Base-by-base conservation (phyloP, 805 yeast genomes). In the Debaryomyces maramus region DNA sequence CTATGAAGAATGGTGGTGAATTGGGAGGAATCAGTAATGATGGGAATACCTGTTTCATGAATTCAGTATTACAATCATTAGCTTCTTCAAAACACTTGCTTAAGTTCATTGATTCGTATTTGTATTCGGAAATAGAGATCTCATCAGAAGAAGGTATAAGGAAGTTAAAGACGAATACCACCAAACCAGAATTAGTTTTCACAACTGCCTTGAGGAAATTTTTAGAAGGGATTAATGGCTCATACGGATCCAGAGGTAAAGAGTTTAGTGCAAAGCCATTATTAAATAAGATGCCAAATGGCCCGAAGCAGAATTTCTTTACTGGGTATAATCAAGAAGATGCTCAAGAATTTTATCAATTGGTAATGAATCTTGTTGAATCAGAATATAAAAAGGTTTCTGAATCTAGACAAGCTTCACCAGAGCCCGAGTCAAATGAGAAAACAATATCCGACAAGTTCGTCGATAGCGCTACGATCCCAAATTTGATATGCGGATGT, bases 31-130 rank as follows among this genome's bases (percentile, higher is more conserved):
- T 90, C 26, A 75, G 78, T 43, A 90, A 90, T 58, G 96, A 88
- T 48, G 97, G 97, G 10, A 90, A 90, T 57, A 88, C 97, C 0
- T 90, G 97, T 61, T 90, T 90, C 53, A 88, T 89, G 95, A 90
- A 90, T 63, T 80, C 89, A 17, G 97, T 90, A 1, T 61, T 90
- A 19, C 97, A 90, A 60, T 77, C 86, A 13, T 63, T 89, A 41
- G 89, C 96, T 0, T 83, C 91, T 0, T 83, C 93, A 0, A 71
- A 74, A 18, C 77, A 81, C 24, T 65, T 88, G 26, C 50, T 71
- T 14, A 67, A 69, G 15, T 86, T 83, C 51, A 67, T 86, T 33
- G 76, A 78, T 29, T 62, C 67, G 6, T 63, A 63, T 40, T 37
- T 62, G 4, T 58, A 56, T 38, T 44, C 52, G 5, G 58, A 58